Evolutionary conservation across 352 stramenopile species (phyloP), one percentile per base, ranked within the genome.

Genomic region (Phytopythium boreale): DNA sequence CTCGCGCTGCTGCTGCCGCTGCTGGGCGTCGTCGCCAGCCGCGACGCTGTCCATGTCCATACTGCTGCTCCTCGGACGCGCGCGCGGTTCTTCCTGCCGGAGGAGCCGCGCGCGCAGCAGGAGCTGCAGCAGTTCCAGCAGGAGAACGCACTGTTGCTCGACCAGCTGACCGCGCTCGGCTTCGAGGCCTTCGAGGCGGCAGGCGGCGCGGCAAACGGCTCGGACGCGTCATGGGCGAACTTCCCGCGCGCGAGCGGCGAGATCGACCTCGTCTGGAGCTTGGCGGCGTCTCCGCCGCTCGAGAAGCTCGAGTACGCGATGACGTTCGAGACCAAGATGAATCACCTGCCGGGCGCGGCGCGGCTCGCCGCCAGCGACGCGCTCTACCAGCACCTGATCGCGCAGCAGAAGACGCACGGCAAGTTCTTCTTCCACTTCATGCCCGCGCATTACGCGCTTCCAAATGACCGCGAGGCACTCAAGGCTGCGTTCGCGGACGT

Each of bases 201-300:
- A 4, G 69, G 78, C 8, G 69, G 80, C 53, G 46, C 64, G 31
- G 39, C 47, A 19, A 29, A 61, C 6, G n/a, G 57, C 59, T 67
- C 62, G 37, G 51, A 55, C 47, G 62, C 69, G 43, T 36, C 66
- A 50, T 92, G 83, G 83, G 69, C 63, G 39, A 75, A 74, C 20
- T 43, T 93, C 37, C 43, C 67, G 9, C 62, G 62, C 17, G 64
- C 77, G 55, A 88, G 80, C 49, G 43, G 63, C 20, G 62, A 87
- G 14, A 78, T 95, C 52, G 82, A 92, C 55, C 72, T 93, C 39
- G 82, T 95, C 47, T 93, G 82, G 87, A 90, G 72, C 61, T 51
- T 62, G 8, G 62, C 58, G 1, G 51, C 64, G 0, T 15, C 65
- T 0, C 73, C 76, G 19, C 77, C 75, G 15, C 69, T 83, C 24